Evolutionary conservation across 352 stramenopile species (phyloP), one percentile per base, ranked within the genome.

Genomic region (Pythium myriotylum): DNA sequence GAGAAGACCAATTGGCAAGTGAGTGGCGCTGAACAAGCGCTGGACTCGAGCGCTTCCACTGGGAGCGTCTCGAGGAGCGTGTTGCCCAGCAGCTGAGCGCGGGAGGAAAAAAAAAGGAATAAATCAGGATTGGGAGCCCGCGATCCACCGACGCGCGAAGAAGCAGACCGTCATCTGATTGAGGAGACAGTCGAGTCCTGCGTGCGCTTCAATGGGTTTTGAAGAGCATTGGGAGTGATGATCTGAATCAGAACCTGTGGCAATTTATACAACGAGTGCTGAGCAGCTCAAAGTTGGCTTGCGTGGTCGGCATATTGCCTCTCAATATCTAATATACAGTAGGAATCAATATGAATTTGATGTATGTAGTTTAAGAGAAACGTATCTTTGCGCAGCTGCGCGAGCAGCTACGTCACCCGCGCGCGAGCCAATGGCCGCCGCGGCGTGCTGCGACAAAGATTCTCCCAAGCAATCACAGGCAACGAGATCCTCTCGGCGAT

Each of bases 381-480:
- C 19, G 16, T 32, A 12, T 32, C 27, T 49, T 32, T 24, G 42
- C 42, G 42, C 42, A 49, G 42, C 42, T 49, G 42, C 42, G 20
- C 16, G 4, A 1, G 42, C 19, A 24, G 42, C 42, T 24, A 49
- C 42, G 42, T 49, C 42, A 49, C 42, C 19, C 2, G 16, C 7
- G 7, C 20, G 12, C 5, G 9, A n/a, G 20, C 42, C 42, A 32
- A 49, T 49, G 42, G 2, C 42, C 29, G 10, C 10, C 29, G 29
- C 29, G 29, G 10, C 10, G 29, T 10, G 29, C 5, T 35, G 29
- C 29, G 10, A 35, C 29, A 35, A 35, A 35, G 29, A 35, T 35
- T 35, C 29, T 35, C 10, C 29, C 29, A 10, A 35, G 29, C 5
- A 35, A 35, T 35, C 29, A 35, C 29, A 35, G 29, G 10, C 29